phyloP scores from a whole-genome alignment of 176 grass and related monocot species.

The Pharus latifolius region DNA sequence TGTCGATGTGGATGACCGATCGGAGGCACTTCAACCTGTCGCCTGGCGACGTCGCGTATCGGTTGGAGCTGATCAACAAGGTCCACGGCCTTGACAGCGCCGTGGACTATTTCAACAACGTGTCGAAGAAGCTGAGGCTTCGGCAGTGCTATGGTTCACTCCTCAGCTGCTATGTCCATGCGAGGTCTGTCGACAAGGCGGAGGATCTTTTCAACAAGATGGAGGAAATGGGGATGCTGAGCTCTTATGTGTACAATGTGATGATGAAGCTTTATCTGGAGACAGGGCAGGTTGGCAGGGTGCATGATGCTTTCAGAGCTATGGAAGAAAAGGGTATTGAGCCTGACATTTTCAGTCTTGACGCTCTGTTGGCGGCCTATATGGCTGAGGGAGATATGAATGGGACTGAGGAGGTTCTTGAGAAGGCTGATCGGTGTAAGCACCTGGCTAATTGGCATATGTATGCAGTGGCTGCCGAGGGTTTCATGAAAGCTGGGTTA shows the following conservation, averaged over 20 bases:
- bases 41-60: slow-evolving; percentile 37
- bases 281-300: slow-evolving; percentile 22
- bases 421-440: not conserved
- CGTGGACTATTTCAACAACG: slow-evolving; percentile 36
- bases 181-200: slow-evolving; percentile 23
- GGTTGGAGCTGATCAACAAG: slow-evolving; percentile 41
- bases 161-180: slow-evolving; percentile 43
- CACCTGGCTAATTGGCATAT: slow-evolving; percentile 20
- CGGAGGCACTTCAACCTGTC: slow-evolving; percentile 25
- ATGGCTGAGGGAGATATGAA: slow-evolving; percentile 20
- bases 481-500: slow-evolving; percentile 27
- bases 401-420: slow-evolving; percentile 17
- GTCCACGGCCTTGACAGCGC: slow-evolving; percentile 33
- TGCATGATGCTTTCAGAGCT: slow-evolving; percentile 9
- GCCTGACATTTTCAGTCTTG: slow-evolving; percentile 29
- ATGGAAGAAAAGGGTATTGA: slow-evolving; percentile 26
- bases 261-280: slow-evolving; percentile 43
- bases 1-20: slow-evolving; percentile 61
- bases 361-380: slow-evolving; percentile 6
- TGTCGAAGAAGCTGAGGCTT: slow-evolving; percentile 28
- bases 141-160: slow-evolving; percentile 47
- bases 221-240: slow-evolving; percentile 5
- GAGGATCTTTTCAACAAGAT: slow-evolving; percentile 45
- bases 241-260: slow-evolving; percentile 17
- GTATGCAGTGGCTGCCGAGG: slow-evolving; percentile 9